Percentiles rank a stretch among this genome's conserved stretches.
Conservation (phyloP, 2,329 filamentous ascomycete species). For the Fusarium protoensiforme region DNA sequence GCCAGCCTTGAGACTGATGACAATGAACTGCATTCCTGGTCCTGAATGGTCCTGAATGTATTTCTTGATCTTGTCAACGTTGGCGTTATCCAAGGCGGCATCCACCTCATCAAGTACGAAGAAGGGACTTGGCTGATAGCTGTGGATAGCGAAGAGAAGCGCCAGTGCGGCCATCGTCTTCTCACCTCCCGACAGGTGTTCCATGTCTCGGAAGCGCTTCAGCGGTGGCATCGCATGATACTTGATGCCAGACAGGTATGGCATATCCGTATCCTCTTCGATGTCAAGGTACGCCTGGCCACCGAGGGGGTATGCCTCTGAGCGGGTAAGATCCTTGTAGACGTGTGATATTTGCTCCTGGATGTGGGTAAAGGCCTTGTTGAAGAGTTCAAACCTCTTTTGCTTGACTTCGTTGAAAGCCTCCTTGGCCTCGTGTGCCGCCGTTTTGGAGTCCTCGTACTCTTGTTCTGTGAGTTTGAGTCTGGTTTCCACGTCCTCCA, state of each 20-base stretch:
- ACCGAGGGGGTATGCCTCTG: slow-evolving; percentile 90
- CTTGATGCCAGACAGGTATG: slow-evolving; percentile 94
- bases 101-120: slow-evolving; percentile 99
- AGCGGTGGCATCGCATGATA: slow-evolving; percentile 99
- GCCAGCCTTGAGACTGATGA: slow-evolving; percentile 95
- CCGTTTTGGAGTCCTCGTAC: slow-evolving; percentile 84
- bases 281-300: slow-evolving; percentile 91
- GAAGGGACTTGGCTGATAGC: slow-evolving; percentile 94
- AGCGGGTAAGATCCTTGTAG: slow-evolving; percentile 94
- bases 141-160: slow-evolving; percentile 96
- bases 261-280: slow-evolving; percentile 93
- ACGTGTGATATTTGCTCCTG: slow-evolving; percentile 93
- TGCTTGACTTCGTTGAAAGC: slow-evolving; percentile 85
- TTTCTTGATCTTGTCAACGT: slow-evolving; percentile 94
- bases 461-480: slow-evolving; percentile 88
- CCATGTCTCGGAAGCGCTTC: slow-evolving; percentile 99
- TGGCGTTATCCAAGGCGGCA: slow-evolving; percentile 96
- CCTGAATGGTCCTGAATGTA: slow-evolving; percentile 95
- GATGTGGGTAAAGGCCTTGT: slow-evolving; percentile 94
- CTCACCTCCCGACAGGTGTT: slow-evolving; percentile 95
- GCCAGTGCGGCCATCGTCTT: slow-evolving; percentile 99
- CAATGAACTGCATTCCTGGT: slow-evolving; percentile 98
- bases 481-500: slow-evolving; percentile 85
- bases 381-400: slow-evolving; percentile 89
- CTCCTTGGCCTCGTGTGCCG: slow-evolving; percentile 80